Conservation (phyloP, 2,329 filamentous ascomycete species). For the Lachnellula hyalina region DNA sequence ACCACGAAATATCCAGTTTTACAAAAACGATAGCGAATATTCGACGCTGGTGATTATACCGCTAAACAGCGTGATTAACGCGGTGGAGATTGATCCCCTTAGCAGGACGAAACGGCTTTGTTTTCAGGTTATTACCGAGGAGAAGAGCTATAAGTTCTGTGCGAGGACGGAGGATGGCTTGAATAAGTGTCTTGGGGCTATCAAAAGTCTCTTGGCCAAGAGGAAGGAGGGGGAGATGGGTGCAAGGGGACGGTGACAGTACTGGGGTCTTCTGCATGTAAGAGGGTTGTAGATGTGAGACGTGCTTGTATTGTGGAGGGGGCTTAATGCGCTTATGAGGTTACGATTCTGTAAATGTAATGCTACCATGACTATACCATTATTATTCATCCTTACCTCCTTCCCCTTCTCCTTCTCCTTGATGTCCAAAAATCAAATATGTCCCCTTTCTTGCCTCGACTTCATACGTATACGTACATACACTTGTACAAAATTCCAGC, state of each 20-base stretch:
- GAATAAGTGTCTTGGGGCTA: slow-evolving; percentile 78
- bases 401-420: too few relatives aligned
- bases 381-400: background rate
- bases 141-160: slow-evolving; percentile 76
- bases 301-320: background rate
- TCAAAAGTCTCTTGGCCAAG: slow-evolving; percentile 80
- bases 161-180: slow-evolving; percentile 76
- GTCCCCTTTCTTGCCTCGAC: too few relatives aligned
- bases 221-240: slow-evolving; percentile 45
- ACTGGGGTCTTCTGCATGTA: background rate
- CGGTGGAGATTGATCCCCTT: slow-evolving; percentile 85
- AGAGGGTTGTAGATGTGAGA: background rate
- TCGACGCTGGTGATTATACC: slow-evolving; percentile 77
- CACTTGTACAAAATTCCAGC: too few relatives aligned
- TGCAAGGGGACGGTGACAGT: background rate
- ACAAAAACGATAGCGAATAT: slow-evolving; percentile 92
- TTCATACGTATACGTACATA: too few relatives aligned
- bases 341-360: slow-evolving; percentile 26
- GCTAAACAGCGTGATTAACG: slow-evolving; percentile 75
- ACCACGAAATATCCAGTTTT: slow-evolving; percentile 77
- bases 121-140: slow-evolving; percentile 89
- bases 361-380: background rate
- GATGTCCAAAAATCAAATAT: too few relatives aligned
- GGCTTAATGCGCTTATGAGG: slow-evolving; percentile 7
- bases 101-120: slow-evolving; percentile 81